Base-by-base conservation (phyloP, 2,329 filamentous ascomycete genomes). In the Colletotrichum kahawae region DNA sequence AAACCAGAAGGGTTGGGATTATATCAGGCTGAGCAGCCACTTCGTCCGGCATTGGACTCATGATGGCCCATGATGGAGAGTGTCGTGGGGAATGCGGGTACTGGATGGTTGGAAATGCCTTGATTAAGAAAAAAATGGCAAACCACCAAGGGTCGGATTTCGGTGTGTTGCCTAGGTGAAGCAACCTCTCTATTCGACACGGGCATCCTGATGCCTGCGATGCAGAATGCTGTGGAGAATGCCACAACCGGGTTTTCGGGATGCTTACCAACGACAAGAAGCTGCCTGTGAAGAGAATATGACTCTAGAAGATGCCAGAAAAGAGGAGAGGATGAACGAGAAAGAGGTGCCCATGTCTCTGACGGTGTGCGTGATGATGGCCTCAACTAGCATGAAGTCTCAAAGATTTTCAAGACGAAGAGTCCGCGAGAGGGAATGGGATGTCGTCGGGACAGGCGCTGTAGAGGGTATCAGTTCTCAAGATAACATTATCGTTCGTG, bases 11-110 rank as follows among this genome's bases (percentile, higher is more conserved):
- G 31, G 31, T 33, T 33, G 31, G 31, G 9, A 33, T 33, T 33
- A 1, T 27, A 1, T 27, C 1, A 27, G 24, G 24, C 24, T 27
- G 1, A 1, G 18, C 18, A 48, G 21, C 5, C 9, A 7, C 0
- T 48, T 12, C 10, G 38, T 48, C 38, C 38, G 38, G n/a, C 5
- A 2, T 21, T 18, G 18, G 18, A 24, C 24, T 24, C 24, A 24
- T 24, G 2, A 24, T 24, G n/a, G 38, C 4, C 18, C 16, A 12
- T 0, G 10, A 12, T 12, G 5, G 5, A 9, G 38, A 12, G 5
- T 2, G 3, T 21, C 12, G 5, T 4, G 38, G 18, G 1, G 18
- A 48, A 21, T 48, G 18, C 9, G 3, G n/a, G 5, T 10, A 12
- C 38, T 48, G 18, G 18, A 21, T 21, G 38, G 18, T 48, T 48